A percentile compares a stretch with the other conserved stretches of the same genome.
phyloP scores from a whole-genome alignment of 768 basidiomycete species.

The Dacryopinax spathularia region DNA sequence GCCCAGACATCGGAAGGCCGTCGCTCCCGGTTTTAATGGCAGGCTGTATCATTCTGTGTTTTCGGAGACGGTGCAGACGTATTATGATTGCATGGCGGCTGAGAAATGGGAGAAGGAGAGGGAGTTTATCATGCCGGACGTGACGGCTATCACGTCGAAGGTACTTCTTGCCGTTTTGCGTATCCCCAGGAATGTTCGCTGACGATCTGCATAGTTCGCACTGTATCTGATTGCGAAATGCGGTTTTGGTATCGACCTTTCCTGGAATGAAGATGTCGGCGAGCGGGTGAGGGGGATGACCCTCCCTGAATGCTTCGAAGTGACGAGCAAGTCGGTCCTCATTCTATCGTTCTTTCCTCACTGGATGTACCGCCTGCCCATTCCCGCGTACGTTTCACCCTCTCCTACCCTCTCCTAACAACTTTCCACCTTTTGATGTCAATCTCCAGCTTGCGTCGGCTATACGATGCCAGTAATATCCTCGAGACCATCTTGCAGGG shows the following conservation, averaged over 20 bases:
- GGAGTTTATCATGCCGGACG: not conserved
- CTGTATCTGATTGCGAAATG: not conserved
- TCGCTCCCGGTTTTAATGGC: not conserved
- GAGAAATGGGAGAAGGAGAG: not conserved
- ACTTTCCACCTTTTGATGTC: not conserved
- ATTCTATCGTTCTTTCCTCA: not conserved
- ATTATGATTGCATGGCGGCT: not conserved
- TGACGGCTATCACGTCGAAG: not conserved
- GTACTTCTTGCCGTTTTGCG: not conserved
- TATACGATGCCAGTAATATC: not conserved
- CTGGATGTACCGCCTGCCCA: not conserved
- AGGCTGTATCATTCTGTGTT: not conserved
- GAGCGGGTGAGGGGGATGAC: not conserved
- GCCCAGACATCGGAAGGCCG: not conserved
- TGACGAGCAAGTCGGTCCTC: not conserved
- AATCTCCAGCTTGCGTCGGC: not conserved
- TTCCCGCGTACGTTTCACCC: not conserved
- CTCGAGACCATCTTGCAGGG: not conserved
- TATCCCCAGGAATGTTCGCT: not conserved
- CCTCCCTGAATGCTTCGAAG: slow-evolving; percentile 1
- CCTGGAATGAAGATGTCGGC: not conserved
- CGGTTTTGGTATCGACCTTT: not conserved
- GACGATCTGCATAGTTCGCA: not conserved
- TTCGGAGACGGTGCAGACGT: not conserved
- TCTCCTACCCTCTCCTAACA: not conserved